Base-by-base conservation (phyloP, 495 filamentous ascomycete species). In the Lasiosphaeria hispida region DNA sequence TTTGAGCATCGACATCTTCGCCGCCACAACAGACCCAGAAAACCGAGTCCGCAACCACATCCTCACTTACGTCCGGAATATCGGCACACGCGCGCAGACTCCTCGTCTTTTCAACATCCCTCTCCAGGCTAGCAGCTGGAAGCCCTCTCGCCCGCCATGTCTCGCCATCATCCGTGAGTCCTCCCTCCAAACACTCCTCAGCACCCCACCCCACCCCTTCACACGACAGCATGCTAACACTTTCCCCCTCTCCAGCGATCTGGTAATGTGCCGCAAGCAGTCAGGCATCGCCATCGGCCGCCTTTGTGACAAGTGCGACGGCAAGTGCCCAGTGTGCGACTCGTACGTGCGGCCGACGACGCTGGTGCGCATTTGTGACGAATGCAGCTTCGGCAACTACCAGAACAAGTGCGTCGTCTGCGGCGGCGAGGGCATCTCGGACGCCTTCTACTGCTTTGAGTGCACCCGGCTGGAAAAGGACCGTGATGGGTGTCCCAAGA, bases 391-490 rank as follows among this genome's bases (percentile, higher is more conserved):
- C 73, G 94, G 94, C 66, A 99, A 99, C 78, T 99, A 97, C 77
- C 94, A 97, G 79, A 99, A 99, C 75, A 99, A 99, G 71, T 99
- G 94, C 69, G 91, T 97, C 23, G 94, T 99, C 19, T 99, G 94
- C 73, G 94, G 94, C 75, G 94, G 94, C 61, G 94, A 99, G 78
- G 94, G 94, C 13, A 99, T 99, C 72, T 93, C 89, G 38, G 94
- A 99, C 70, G 94, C 94, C n/a, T 97, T 99, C 75, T 99, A 99
- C 78, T 99, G 94, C 81, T 97, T 96, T 69, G 95, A 99, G 71
- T 99, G 94, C 72, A 99, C 94, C 48, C 86, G 94, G 11, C 75
- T 99, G 1, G 94, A 99, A 73, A 97, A 97, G 74, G 94, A 99
- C 70, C 82, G 94, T 53, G 94, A 99, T 68, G 94, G 94, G 2